A percentile compares a stretch with the other conserved stretches of the same genome.
Conservation (phyloP, 176 grass and related monocot species). For the Carex scoparia region DNA sequence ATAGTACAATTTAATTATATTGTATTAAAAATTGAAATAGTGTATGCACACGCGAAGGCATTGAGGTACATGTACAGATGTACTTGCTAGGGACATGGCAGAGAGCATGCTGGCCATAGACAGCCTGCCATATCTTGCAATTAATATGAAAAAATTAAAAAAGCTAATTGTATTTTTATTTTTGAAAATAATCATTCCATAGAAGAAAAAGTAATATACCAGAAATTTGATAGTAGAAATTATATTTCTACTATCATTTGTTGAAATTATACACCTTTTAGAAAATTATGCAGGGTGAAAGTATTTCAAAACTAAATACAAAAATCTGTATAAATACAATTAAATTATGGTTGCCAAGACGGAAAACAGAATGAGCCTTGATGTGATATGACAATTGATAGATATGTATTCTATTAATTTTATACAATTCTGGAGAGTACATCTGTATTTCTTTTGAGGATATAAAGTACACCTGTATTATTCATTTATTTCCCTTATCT, state of each 20-base stretch:
- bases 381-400: slow-evolving; percentile 11
- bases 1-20: background rate
- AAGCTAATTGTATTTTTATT: background rate
- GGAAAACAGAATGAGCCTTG: background rate
- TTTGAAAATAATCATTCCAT: background rate
- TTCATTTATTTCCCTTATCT: slow-evolving; percentile 2
- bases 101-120: slow-evolving; percentile 2
- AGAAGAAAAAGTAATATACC: too few relatives aligned
- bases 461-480: background rate
- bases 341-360: background rate
- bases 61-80: slow-evolving; percentile 11
- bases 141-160: too few relatives aligned
- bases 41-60: slow-evolving; percentile 1
- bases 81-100: slow-evolving; percentile 1
- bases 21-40: background rate
- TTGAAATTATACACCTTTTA: background rate
- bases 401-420: background rate
- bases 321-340: background rate
- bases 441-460: background rate
- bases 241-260: too few relatives aligned
- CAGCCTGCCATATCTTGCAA: background rate
- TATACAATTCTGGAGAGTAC: background rate
- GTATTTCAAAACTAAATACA: background rate
- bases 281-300: background rate
- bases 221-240: too few relatives aligned